Conservation (phyloP, 2,329 filamentous ascomycete genomes). For the Colletotrichum agaves region DNA sequence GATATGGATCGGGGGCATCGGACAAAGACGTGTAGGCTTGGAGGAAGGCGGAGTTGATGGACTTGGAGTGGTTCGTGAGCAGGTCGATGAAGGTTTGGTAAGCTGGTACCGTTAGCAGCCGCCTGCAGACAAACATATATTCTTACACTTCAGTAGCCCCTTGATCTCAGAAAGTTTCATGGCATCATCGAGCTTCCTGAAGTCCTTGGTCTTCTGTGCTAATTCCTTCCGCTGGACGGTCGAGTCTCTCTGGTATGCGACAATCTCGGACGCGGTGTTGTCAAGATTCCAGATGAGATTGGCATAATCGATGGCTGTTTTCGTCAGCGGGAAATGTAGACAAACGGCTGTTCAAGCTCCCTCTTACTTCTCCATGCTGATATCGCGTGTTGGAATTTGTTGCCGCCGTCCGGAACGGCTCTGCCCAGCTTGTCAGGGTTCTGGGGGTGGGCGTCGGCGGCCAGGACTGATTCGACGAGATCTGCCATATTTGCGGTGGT, state of each 20-base stretch:
- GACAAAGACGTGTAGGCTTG: constrained; percentile 93
- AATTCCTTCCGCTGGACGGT: constrained; percentile 95
- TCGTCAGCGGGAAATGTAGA: constrained; percentile 38
- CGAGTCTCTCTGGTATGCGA: constrained; percentile 92
- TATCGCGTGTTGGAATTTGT: constrained; percentile 97
- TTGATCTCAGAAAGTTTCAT: constrained; percentile 91
- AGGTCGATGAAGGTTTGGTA: constrained; percentile 99
- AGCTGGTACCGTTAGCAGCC: constrained; percentile 59
- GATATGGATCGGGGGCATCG: constrained; percentile 96
- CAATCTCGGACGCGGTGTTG: constrained; percentile 93
- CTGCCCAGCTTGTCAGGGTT: constrained; percentile 10
- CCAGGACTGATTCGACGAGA: constrained; percentile 39
- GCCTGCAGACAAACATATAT: background rate
- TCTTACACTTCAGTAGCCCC: constrained; percentile 81
- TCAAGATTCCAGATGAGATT: constrained; percentile 87
- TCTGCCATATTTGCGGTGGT: constrained; percentile 39
- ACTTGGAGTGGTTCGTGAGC: constrained; percentile 94
- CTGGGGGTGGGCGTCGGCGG: constrained; percentile 32
- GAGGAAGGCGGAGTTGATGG: constrained; percentile 91
- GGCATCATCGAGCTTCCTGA: constrained; percentile 90
- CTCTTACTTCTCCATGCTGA: constrained; percentile 89
- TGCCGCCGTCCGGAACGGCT: constrained; percentile 67
- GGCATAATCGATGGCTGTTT: constrained; percentile 84
- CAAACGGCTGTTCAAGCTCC: constrained; percentile 37
- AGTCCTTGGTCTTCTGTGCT: constrained; percentile 99